Percentiles rank a stretch among this genome's conserved stretches.
These are phyloP conservation scores for Rosa rugosa DNA, from an alignment of 306 rosid genomes.

Conservation along the genomic window DNA sequence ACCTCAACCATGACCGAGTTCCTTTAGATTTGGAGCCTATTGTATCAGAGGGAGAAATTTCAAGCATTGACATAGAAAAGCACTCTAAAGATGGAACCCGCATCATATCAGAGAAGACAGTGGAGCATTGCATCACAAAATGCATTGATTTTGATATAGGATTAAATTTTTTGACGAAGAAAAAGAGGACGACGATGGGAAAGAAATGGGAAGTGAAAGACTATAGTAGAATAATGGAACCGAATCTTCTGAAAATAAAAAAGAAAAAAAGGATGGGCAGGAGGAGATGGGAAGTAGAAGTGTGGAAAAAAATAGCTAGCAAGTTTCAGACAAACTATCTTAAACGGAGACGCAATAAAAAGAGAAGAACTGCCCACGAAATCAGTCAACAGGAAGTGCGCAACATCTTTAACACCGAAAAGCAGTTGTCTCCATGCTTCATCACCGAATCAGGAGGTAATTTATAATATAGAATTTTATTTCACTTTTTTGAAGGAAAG, in stretches of 20 bases:
- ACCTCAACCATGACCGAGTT: not conserved
- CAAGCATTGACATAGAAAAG: slow-evolving; percentile 3
- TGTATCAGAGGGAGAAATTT: not conserved
- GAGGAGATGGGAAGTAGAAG: not conserved
- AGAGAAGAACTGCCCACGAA: not conserved
- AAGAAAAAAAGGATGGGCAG: slow-evolving; percentile 15
- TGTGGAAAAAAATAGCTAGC: not conserved
- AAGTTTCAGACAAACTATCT: not conserved
- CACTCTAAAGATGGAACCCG: not conserved
- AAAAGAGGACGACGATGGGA: not conserved
- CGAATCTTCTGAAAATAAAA: slow-evolving; percentile 5
- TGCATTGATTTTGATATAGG: not conserved
- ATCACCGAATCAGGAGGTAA: not conserved
- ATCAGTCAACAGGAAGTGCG: not conserved
- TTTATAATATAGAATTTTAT: not conserved
- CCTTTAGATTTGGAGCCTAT: not conserved
- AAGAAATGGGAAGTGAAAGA: not conserved
- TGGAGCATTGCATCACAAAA: not conserved
- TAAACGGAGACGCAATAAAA: not conserved
- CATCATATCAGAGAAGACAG: not conserved
- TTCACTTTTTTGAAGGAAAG: not conserved
- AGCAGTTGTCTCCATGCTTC: not conserved
- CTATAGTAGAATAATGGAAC: not conserved
- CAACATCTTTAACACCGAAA: not conserved
- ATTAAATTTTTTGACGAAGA: not conserved